Percentiles rank a stretch among this genome's conserved stretches.
phyloP scores from a whole-genome alignment of 106 monocot species.

The Apostasia shenzhenica region DNA sequence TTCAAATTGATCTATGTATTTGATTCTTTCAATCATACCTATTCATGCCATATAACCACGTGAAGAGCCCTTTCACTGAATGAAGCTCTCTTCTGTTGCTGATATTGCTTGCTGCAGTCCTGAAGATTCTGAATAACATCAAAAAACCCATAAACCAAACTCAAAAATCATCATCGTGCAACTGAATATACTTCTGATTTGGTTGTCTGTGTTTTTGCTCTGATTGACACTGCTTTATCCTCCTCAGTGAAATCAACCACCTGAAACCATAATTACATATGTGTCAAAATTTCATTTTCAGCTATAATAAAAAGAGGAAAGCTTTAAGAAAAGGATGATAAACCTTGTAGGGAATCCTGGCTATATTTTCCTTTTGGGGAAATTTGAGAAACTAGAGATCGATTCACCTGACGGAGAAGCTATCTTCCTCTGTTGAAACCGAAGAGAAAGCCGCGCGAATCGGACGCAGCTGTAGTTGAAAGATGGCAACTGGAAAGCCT shows the following conservation, averaged over 20 bases:
- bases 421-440: conserved; percentile 36
- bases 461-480: conserved; percentile 36
- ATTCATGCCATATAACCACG: no score
- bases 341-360: conserved; percentile 28
- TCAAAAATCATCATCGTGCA: conserved; percentile 43
- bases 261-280: no score
- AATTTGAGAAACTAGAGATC: conserved; percentile 22
- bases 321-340: no score
- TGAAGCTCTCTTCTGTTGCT: conserved; percentile 3
- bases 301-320: no score
- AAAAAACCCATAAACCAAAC: conserved; percentile 67
- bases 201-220: conserved; percentile 35
- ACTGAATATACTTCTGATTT: conserved; percentile 47
- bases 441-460: conserved; percentile 35
- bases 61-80: neutral
- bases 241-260: conserved; percentile 38
- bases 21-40: no score
- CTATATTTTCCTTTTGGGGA: conserved; percentile 10
- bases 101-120: conserved; percentile 27
- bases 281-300: no score
- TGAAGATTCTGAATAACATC: conserved; percentile 36
- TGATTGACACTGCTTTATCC: conserved; percentile 28
- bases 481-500: conserved; percentile 30
- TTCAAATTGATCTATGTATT: no score
- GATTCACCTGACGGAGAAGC: conserved; percentile 28